A percentile compares a stretch with the other conserved stretches of the same genome.
Conservation (phyloP, 2,329 filamentous ascomycete genomes). For the Mycosphaerella arachidis region DNA sequence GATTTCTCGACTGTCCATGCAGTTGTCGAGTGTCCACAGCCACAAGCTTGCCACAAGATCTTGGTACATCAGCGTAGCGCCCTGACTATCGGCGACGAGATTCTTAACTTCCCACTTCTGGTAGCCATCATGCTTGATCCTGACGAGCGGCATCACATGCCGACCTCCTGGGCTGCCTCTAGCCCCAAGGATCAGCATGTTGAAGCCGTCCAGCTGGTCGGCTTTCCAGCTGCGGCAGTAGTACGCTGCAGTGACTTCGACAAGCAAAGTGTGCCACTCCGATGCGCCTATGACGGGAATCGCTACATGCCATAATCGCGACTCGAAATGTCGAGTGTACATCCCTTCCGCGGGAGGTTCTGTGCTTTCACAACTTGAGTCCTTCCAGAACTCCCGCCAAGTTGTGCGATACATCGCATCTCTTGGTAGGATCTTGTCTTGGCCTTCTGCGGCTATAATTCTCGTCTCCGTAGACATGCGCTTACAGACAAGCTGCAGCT, state of each 20-base stretch:
- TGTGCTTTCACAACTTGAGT: not conserved
- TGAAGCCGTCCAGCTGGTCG: not conserved
- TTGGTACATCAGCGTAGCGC: not conserved
- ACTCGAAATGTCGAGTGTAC: not conserved
- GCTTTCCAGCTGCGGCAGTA: not conserved
- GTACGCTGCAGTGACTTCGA: not conserved
- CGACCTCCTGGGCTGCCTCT: not conserved
- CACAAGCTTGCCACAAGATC: not conserved
- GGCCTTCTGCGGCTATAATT: not conserved
- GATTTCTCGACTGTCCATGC: not conserved
- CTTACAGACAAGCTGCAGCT: not conserved
- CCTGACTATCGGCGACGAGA: not conserved
- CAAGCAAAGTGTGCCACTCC: not conserved
- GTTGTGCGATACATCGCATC: not conserved
- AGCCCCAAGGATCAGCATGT: not conserved
- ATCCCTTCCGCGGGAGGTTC: not conserved
- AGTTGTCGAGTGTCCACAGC: not conserved
- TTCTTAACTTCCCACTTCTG: not conserved
- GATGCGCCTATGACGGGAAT: not conserved
- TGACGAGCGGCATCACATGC: not conserved
- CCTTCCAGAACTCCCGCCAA: not conserved
- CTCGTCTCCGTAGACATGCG: not conserved
- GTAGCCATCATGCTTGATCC: not conserved
- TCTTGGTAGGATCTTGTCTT: not conserved
- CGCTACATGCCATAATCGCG: not conserved